Evolutionary conservation across 73 alveolate genomes (phyloP).

Genomic region (Paramecium pentaurelia): DNA sequence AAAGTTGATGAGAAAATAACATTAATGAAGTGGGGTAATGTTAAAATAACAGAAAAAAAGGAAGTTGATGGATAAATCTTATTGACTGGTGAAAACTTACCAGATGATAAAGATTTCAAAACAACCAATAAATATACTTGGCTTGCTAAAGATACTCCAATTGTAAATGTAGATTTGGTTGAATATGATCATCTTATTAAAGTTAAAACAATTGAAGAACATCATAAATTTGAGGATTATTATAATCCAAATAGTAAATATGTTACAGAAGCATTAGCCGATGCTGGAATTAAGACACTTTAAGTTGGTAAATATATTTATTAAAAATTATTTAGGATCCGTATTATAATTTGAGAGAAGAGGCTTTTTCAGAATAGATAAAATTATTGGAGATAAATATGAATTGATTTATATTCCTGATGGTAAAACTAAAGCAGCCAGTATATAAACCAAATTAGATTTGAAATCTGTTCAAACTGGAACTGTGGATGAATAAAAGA

Average conservation of each 20-base stretch:
- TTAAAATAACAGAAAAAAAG: constrained; percentile 15
- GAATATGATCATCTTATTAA: constrained; percentile 92
- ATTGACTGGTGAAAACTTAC: constrained; percentile 47
- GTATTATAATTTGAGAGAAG: constrained; percentile 92
- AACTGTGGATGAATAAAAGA: constrained; percentile 39
- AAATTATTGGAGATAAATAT: constrained; percentile 68
- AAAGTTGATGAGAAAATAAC: constrained; percentile 42
- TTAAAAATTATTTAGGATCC: constrained; percentile 61
- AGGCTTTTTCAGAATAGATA: constrained; percentile 92
- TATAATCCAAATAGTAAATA: constrained; percentile 80
- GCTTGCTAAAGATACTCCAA: constrained; percentile 72
- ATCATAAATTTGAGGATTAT: constrained; percentile 75
- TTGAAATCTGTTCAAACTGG: not conserved
- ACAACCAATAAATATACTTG: constrained; percentile 86
- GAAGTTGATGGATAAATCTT: constrained; percentile 49
- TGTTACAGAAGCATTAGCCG: constrained; percentile 87
- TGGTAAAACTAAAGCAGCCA: constrained; percentile 85
- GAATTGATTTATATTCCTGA: constrained; percentile 91
- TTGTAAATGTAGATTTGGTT: constrained; percentile 74
- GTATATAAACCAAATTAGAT: constrained; percentile 26
- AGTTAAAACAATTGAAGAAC: constrained; percentile 86
- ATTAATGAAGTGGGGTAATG: constrained; percentile 59
- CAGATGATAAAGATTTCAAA: constrained; percentile 90
- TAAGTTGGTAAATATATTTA: constrained; percentile 7
- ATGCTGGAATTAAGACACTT: constrained; percentile 71